Percentiles rank a stretch among this genome's conserved stretches.
These are phyloP conservation scores for Clonostachys rosea DNA, from an alignment of 2,329 filamentous ascomycete genomes.

Conservation along the genomic window DNA sequence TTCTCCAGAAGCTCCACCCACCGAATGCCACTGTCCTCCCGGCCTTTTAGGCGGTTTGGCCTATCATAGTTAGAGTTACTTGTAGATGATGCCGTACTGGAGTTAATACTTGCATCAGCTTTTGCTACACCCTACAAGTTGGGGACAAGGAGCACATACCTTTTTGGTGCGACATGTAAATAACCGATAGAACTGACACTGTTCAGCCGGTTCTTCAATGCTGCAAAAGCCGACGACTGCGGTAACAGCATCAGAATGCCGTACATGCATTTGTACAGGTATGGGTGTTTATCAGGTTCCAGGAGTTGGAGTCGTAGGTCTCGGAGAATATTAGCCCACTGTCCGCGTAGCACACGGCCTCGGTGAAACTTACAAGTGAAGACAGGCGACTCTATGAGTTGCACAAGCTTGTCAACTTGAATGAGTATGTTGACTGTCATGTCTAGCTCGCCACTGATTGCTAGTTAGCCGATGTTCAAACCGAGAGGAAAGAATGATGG, in stretches of 20 bases:
- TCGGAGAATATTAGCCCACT: slow-evolving; percentile 22
- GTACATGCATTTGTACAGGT: slow-evolving; percentile 96
- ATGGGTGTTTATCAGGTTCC: slow-evolving; percentile 91
- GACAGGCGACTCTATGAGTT: slow-evolving; percentile 92
- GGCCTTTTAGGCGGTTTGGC: slow-evolving; percentile 71
- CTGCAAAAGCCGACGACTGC: slow-evolving; percentile 94
- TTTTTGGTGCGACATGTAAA: slow-evolving; percentile 74
- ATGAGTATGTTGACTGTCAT: slow-evolving; percentile 99
- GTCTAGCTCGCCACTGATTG: slow-evolving; percentile 78
- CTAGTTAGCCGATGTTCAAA: background rate
- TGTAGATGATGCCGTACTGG: slow-evolving; percentile 39
- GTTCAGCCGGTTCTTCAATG: slow-evolving; percentile 92
- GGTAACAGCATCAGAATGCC: slow-evolving; percentile 97
- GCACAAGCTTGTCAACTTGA: slow-evolving; percentile 97
- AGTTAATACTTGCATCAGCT: background rate
- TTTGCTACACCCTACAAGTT: background rate
- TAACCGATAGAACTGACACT: slow-evolving; percentile 97
- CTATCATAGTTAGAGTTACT: slow-evolving; percentile 60
- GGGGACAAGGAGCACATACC: slow-evolving; percentile 51
- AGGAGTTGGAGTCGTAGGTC: slow-evolving; percentile 91
- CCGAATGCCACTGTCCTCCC: slow-evolving; percentile 79
- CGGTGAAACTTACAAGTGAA: slow-evolving; percentile 77
- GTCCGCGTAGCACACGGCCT: background rate
- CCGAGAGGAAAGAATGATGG: background rate
- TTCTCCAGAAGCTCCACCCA: slow-evolving; percentile 95